Conservation (phyloP, 805 yeast genomes). For the Candida wancherniae region DNA sequence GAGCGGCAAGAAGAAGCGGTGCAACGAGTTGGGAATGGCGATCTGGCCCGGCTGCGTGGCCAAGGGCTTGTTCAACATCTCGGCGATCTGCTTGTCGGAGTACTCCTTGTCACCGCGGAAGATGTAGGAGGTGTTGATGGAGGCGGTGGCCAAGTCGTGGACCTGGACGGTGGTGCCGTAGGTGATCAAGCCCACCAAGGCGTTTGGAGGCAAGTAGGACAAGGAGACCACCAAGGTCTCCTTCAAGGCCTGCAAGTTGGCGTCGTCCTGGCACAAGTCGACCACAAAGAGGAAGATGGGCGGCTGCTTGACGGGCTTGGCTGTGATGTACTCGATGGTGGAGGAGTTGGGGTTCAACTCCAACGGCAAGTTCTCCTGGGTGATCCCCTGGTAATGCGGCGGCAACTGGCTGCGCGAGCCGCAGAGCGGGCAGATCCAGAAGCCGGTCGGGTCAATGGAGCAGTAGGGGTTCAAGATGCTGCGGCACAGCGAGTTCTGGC, state of each 20-base stretch:
- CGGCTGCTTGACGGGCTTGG: slow-evolving; percentile 76
- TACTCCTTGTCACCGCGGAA: slow-evolving; percentile 90
- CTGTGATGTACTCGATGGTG: slow-evolving; percentile 80
- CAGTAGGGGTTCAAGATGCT: slow-evolving; percentile 86
- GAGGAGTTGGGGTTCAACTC: slow-evolving; percentile 67
- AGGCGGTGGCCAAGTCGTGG: slow-evolving; percentile 67
- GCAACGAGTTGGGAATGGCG: slow-evolving; percentile 30
- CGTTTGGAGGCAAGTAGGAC: slow-evolving; percentile 81
- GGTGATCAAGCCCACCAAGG: slow-evolving; percentile 82
- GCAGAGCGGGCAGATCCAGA: slow-evolving; percentile 89
- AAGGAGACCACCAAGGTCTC: slow-evolving; percentile 74
- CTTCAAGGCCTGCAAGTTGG: slow-evolving; percentile 77
- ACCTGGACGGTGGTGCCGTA: slow-evolving; percentile 88
- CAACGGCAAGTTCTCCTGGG: slow-evolving; percentile 72
- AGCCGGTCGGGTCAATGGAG: slow-evolving; percentile 68
- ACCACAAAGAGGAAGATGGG: slow-evolving; percentile 84
- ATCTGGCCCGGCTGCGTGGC: slow-evolving; percentile 23
- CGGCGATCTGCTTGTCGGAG: slow-evolving; percentile 59
- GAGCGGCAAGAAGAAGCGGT: slow-evolving; percentile 69
- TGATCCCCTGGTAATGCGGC: slow-evolving; percentile 70
- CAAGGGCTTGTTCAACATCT: slow-evolving; percentile 40
- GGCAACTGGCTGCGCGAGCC: slow-evolving; percentile 74
- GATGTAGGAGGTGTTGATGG: slow-evolving; percentile 69
- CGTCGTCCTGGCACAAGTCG: slow-evolving; percentile 87
- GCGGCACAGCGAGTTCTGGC: slow-evolving; percentile 74